Evolutionary conservation across 1,139 yeast species (phyloP), one percentile per base, ranked within the genome.

Genomic region (Saccharomycopsis crataegensis): DNA sequence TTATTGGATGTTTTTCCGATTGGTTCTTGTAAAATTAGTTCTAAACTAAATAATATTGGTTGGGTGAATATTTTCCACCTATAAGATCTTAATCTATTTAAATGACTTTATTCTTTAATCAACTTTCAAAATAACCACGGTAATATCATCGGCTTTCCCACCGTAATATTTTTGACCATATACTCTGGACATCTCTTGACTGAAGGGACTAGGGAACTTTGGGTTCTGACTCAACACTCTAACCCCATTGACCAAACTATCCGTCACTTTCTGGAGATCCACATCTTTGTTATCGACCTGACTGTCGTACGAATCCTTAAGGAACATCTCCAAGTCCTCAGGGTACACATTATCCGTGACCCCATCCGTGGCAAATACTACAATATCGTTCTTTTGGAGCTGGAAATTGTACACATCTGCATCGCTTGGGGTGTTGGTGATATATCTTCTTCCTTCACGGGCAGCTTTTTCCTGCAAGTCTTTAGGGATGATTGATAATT

Each of bases 61-160:
- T 22, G 28, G 28, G 28, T 2, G 4, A 22, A 22, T 22, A 22
- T 22, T 22, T 22, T 22, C 28, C 28, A 22, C 28, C 28, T 22
- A 22, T 22, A 22, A 22, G 4, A 22, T 22, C 28, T 22, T 22
- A 4, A 22, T 22, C 28, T 22, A 22, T 22, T 22, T 22, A 22
- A 3, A 22, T 22, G 28, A 2, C 2, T 22, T 22, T 22, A 22
- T 22, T 22, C 4, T 4, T 44, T 32, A 44, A 4, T 44, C 36
- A 40, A 83, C 85, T 63, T 76, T 76, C 34, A 90, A 80, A 63
- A 87, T 75, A 1, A 91, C 83, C 14, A 86, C 80, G 0, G 98
- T 89, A 41, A 91, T 85, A 67, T 93, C 99, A 70, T 93, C 99
- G 53, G 90, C 95, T 69, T 93, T 93, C 33, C 98, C 99, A 43